A percentile compares a stretch with the other conserved stretches of the same genome.
Evolutionary conservation across 2,329 filamentous ascomycete species (phyloP).

Genomic region (Diaporthe vaccinii): DNA sequence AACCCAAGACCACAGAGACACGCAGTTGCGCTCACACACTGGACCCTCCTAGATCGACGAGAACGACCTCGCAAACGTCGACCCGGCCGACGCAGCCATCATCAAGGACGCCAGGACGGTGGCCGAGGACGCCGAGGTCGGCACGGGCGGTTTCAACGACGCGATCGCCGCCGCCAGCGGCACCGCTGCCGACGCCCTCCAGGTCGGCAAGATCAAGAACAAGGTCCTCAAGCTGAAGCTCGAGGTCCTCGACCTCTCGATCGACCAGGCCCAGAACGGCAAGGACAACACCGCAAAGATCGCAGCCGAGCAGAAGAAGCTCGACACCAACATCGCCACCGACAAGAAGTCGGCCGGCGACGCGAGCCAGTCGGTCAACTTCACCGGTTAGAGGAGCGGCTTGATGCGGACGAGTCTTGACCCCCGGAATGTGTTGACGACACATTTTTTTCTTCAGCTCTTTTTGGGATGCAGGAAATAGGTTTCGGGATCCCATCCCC

Average conservation of each 20-base stretch:
- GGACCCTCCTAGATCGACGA: constrained; percentile 54
- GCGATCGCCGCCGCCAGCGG: constrained; percentile 62
- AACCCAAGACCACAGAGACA: not conserved
- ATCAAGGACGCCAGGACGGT: constrained; percentile 62
- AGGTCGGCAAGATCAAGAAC: constrained; percentile 46
- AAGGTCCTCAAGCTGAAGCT: constrained; percentile 68
- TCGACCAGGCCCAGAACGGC: constrained; percentile 63
- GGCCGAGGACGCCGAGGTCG: constrained; percentile 67
- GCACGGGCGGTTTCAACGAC: constrained; percentile 65
- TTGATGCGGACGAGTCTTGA: not conserved
- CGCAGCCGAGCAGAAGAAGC: constrained; percentile 62
- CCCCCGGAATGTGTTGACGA: not conserved
- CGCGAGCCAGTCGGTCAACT: constrained; percentile 53
- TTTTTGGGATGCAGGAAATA: too few species aligned
- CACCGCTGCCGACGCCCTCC: constrained; percentile 58
- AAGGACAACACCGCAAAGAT: constrained; percentile 59
- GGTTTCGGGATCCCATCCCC: not conserved
- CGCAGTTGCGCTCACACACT: not conserved
- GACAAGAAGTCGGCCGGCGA: constrained; percentile 53
- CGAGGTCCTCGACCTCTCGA: constrained; percentile 63
- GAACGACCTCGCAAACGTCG: constrained; percentile 60
- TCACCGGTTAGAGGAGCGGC: constrained; percentile 46
- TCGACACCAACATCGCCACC: constrained; percentile 64
- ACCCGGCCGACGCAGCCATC: constrained; percentile 62
- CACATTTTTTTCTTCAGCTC: not conserved